Evolutionary conservation across 129 eudicot genomes (phyloP).

Genomic region (Deinandra increscens): DNA sequence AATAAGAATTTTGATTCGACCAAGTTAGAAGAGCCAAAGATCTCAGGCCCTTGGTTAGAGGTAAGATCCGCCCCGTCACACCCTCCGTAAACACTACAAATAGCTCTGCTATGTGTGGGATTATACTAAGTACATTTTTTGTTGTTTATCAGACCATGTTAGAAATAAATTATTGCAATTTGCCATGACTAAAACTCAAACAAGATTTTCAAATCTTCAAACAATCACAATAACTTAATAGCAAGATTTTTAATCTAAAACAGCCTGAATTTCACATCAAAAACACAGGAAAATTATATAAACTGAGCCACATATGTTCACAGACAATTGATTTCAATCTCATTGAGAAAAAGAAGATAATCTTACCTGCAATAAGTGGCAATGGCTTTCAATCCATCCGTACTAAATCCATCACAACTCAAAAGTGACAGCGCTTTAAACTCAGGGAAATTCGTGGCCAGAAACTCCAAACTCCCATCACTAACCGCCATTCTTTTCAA

Average conservation of each 20-base stretch:
- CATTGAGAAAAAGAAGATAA: not conserved
- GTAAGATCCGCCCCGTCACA: too few relatives aligned
- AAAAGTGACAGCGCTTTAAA: constrained; percentile 61
- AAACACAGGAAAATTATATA: not conserved
- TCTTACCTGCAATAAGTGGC: constrained; percentile 81
- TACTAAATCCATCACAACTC: constrained; percentile 87
- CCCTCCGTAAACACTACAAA: too few relatives aligned
- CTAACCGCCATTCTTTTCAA: constrained; percentile 77
- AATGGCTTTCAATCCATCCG: constrained; percentile 71
- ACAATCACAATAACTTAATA: constrained; percentile 5
- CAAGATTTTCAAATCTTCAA: constrained; percentile 2
- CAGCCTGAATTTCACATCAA: constrained; percentile 5
- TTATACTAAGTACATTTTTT: too few relatives aligned
- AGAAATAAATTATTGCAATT: not conserved
- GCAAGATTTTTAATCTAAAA: not conserved
- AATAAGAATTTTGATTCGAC: not conserved
- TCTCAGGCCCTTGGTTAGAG: too few relatives aligned
- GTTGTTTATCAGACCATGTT: not conserved
- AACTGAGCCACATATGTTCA: not conserved
- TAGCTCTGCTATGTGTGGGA: too few relatives aligned
- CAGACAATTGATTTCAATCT: not conserved
- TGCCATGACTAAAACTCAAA: not conserved
- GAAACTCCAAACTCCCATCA: constrained; percentile 77
- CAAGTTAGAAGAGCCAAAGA: too few relatives aligned
- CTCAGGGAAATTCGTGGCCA: constrained; percentile 49